These are phyloP conservation scores for Trichoderma atroviride DNA, from an alignment of 2,329 filamentous ascomycete genomes.

Conservation along the genomic window DNA sequence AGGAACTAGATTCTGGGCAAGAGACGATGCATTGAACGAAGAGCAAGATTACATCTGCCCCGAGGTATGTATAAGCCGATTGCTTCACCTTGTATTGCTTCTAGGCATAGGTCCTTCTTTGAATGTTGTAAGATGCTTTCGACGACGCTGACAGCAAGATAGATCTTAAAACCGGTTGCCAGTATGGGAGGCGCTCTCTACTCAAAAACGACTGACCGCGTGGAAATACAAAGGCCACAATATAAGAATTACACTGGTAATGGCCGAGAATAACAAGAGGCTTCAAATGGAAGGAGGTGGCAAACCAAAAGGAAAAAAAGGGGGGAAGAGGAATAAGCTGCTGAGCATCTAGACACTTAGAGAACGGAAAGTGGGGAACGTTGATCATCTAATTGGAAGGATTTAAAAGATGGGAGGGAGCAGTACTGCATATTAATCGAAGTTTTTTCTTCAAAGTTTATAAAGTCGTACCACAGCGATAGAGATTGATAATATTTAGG, in stretches of 20 bases:
- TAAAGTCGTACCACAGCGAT: too few relatives aligned
- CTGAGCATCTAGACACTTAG: neutral
- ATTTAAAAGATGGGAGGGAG: too few relatives aligned
- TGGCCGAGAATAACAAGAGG: constrained; percentile 58
- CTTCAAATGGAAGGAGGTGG: constrained; percentile 47
- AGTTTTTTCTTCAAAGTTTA: too few relatives aligned
- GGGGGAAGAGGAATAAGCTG: neutral
- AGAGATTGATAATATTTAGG: too few relatives aligned
- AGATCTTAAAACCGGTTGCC: constrained; percentile 74
- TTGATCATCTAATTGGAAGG: too few relatives aligned
- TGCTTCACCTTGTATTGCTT: neutral
- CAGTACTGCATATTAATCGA: too few relatives aligned
- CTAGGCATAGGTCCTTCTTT: too few relatives aligned
- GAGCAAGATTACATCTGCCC: constrained; percentile 75
- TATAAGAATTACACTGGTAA: constrained; percentile 57
- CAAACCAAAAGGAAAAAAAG: neutral
- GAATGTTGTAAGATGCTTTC: too few relatives aligned
- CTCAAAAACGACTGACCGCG: constrained; percentile 66
- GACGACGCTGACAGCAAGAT: neutral
- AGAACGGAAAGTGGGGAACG: neutral
- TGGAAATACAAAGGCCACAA: constrained; percentile 70
- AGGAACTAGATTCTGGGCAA: constrained; percentile 83
- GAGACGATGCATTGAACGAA: constrained; percentile 85
- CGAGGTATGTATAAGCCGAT: constrained; percentile 49
- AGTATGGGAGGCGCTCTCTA: constrained; percentile 88